Evolutionary conservation across 768 basidiomycete genomes (phyloP), one percentile per base, ranked within the genome.

Genomic region (Russula dissimulans): DNA sequence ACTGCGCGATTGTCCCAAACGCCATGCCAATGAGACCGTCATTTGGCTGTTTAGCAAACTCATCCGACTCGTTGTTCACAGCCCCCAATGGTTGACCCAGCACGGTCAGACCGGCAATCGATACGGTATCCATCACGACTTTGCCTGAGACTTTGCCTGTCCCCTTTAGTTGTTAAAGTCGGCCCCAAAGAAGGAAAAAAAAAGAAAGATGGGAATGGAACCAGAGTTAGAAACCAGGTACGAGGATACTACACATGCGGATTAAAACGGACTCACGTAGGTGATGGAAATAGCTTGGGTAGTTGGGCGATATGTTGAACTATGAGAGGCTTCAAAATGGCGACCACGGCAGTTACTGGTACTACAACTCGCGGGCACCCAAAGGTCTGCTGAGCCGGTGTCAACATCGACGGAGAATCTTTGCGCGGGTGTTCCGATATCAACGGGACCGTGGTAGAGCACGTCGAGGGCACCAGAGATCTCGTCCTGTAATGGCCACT

Each of bases 341-440:
- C 54, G 67, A 49, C 71, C 67, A n/a, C 62, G 61, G 60, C 81
- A 83, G 15, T 64, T 41, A 1, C 48, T 14, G 15, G 63, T 41
- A 1, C 48, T 14, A 65, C 81, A 82, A 46, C 67, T 54, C 14
- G 71, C 68, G 32, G 79, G 75, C 18, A 78, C 69, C 82, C 85
- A 87, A n/a, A 85, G 73, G 67, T 89, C 87, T 38, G 80, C 74
- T 7, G 81, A 84, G 52, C 86, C 84, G 3, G 86, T 87, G 69
- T 89, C 87, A 63, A 87, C 73, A 69, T 85, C 80, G 38, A 87
- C 76, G 3, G 76, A 73, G 17, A 87, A 66, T 22, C 63, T 54
- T 68, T 86, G 84, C 0, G 72, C 64, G 1, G 79, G 79, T 17
- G 82, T 82, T 10, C 87, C 87, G 54, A 88, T 74, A 5, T 63